Base-by-base conservation (phyloP, 306 rosid species). In the Lathyrus aphaca region DNA sequence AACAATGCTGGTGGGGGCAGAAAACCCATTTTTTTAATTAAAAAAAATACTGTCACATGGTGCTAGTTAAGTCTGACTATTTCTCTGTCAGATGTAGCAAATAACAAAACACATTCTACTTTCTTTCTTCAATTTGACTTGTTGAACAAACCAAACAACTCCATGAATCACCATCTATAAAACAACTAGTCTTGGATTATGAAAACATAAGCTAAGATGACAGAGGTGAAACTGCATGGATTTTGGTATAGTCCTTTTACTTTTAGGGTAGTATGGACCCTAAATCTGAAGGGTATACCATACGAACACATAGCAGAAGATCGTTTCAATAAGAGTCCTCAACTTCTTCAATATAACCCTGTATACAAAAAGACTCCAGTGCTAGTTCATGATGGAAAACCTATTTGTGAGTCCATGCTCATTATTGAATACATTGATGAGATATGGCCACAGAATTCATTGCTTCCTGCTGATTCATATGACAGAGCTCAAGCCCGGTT, bases 341-440 rank as follows among this genome's bases (percentile, higher is more conserved):
- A 77, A 35, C 82, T 88, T 29, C 74, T 79, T 2, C 14, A 85
- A 9, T 60, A 81, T 84, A 87, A 85, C 9, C 93, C 90, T 2
- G 62, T 83, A 0, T 48, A 81, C 77, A 83, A 87, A 74, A 79
- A 81, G 42, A 40, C 76, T 16, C 93, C 93, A 0, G 83, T 85
- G 17, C 77, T 85, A 0, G 85, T 87, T 79, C 90, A 87, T 77
- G 62, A 10, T 3, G 85, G 81, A 35, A 85, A 81, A 77, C 77
- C 89, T 0, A 17, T 85, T 2, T 76, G 85, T 13, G 88, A 87
- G 30, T 82, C 90, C 23, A 72, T 68, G 82, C 17, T 79, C 56
- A 87, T 87, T 62, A 32, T 85, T 30, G 79, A 85, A 64, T 88
- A 85, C 48, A 72, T 88, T 21, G 87, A 81, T 42, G 81, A 88